These are phyloP conservation scores for Monilinia fructicola DNA, from an alignment of 2,329 filamentous ascomycete genomes.

Conservation along the genomic window DNA sequence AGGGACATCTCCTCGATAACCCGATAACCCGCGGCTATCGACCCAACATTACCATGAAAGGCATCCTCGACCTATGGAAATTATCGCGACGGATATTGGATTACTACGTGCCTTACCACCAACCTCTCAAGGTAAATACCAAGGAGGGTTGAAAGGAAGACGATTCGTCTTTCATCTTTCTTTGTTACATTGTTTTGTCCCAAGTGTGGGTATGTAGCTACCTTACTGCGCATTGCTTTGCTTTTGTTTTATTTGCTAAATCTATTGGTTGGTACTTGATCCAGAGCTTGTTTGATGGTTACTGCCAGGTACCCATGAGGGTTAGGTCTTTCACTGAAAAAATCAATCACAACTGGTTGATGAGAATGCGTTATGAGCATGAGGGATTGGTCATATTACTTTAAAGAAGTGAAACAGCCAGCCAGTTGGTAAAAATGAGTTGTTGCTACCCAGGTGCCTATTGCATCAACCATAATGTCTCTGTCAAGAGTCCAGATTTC, in stretches of 20 bases:
- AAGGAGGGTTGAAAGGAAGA: not conserved
- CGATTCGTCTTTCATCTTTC: not conserved
- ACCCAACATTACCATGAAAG: not conserved
- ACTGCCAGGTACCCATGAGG: too few species aligned
- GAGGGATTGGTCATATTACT: not conserved
- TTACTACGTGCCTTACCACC: too few species aligned
- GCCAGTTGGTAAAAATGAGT: not conserved
- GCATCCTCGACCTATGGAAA: not conserved
- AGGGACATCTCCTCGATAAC: not conserved
- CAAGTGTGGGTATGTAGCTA: not conserved
- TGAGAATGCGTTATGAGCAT: too few species aligned
- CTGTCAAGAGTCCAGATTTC: not conserved
- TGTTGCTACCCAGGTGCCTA: constrained; percentile 10
- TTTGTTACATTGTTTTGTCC: not conserved
- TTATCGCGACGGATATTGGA: not conserved
- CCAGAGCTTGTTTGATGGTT: not conserved
- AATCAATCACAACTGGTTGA: too few species aligned
- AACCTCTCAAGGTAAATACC: not conserved
- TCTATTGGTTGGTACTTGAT: not conserved
- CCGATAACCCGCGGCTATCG: not conserved
- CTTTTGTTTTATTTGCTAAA: not conserved
- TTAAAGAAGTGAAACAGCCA: too few species aligned
- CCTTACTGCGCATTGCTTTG: too few species aligned
- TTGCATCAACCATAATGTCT: not conserved
- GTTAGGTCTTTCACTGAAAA: too few species aligned